Conservation (phyloP, 352 stramenopile species). For the Globisporangium emineosum region DNA sequence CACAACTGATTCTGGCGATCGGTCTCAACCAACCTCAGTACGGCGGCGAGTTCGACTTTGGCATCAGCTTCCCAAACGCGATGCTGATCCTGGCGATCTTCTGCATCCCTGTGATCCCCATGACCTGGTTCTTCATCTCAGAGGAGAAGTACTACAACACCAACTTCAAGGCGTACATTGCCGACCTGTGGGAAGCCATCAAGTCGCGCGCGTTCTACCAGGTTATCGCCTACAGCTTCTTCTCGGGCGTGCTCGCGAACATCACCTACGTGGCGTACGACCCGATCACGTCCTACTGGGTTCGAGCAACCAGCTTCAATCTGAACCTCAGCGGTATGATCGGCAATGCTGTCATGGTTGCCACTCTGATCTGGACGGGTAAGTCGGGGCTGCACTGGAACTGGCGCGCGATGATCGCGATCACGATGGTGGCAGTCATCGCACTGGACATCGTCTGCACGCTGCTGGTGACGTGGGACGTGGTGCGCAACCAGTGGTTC, state of each 20-base stretch:
- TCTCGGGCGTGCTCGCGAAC: constrained; percentile 17
- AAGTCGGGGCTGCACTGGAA: constrained; percentile 26
- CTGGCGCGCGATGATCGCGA: constrained; percentile 19
- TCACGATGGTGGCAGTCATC: constrained; percentile 12
- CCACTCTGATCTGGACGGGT: constrained; percentile 17
- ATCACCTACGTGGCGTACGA: constrained; percentile 20
- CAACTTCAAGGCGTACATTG: constrained; percentile 21
- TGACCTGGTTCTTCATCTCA: constrained; percentile 21
- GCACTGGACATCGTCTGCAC: constrained; percentile 21
- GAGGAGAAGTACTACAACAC: constrained; percentile 2
- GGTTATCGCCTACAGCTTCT: constrained; percentile 27
- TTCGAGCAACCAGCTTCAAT: constrained; percentile 7
- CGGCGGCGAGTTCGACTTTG: constrained; percentile 40
- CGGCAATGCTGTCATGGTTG: constrained; percentile 7
- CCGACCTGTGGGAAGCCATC: constrained; percentile 18
- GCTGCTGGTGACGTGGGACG: constrained; percentile 23
- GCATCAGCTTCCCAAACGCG: constrained; percentile 33
- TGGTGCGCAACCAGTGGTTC: constrained; percentile 28
- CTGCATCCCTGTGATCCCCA: constrained; percentile 33
- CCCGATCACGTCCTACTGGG: constrained; percentile 20
- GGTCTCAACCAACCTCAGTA: constrained; percentile 41
- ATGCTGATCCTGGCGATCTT: constrained; percentile 35
- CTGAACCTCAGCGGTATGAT: constrained; percentile 16
- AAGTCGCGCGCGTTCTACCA: constrained; percentile 24
- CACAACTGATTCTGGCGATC: constrained; percentile 33